phyloP scores from a whole-genome alignment of 139 green algal genomes.

The Coelastrella sp. region DNA sequence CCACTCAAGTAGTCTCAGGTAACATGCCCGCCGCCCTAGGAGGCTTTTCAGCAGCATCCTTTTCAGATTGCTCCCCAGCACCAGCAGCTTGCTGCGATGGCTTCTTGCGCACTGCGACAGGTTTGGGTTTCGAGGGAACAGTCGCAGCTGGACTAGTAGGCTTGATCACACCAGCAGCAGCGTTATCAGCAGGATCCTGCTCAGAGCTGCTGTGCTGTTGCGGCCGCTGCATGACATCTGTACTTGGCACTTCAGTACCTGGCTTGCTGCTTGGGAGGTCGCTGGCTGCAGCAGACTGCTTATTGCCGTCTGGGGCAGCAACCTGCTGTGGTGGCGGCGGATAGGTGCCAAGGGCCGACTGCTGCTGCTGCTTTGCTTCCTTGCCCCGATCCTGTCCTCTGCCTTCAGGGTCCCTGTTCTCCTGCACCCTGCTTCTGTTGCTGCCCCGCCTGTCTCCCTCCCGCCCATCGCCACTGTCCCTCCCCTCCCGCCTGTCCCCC shows the following conservation, averaged over 20 bases:
- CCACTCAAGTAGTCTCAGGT: background rate
- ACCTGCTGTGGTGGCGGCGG: background rate
- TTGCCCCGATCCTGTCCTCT: background rate
- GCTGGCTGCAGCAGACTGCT: background rate
- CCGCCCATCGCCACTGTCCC: background rate
- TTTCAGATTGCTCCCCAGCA: background rate
- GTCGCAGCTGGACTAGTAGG: background rate
- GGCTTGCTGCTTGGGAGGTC: too few relatives aligned
- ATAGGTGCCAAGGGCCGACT: background rate
- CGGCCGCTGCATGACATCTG: too few relatives aligned
- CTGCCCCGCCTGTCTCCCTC: background rate
- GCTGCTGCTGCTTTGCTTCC: background rate
- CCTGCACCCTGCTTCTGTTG: background rate
- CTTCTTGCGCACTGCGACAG: slow-evolving; percentile 32
- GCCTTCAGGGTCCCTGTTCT: background rate
- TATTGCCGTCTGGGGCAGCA: background rate
- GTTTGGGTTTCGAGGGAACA: slow-evolving; percentile 16
- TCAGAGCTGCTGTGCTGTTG: slow-evolving; percentile 18
- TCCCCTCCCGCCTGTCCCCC: background rate
- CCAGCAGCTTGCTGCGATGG: background rate
- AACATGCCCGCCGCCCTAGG: background rate
- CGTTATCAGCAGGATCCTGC: background rate
- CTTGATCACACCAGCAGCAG: background rate
- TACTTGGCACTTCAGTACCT: too few relatives aligned
- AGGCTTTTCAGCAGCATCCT: background rate